Conservation (phyloP, 129 eudicot genomes). For the Tagetes patula region DNA sequence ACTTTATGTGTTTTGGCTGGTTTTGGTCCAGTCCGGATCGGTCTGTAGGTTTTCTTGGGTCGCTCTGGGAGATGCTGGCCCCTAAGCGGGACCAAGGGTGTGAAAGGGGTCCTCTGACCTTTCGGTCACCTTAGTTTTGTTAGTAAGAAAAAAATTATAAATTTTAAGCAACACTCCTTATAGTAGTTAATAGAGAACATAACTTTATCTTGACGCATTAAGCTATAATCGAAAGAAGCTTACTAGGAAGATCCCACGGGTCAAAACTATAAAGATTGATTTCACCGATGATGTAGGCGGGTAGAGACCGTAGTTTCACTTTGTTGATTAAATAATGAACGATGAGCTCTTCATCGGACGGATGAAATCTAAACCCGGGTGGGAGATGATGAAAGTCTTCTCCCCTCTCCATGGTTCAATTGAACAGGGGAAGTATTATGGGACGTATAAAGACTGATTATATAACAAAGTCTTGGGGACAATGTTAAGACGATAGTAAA, state of each 20-base stretch:
- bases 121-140: too few species aligned
- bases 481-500: slow-evolving; percentile 27
- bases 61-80: too few species aligned
- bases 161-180: not conserved
- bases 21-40: too few species aligned
- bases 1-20: too few species aligned
- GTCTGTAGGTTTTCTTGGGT: too few species aligned
- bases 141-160: too few species aligned
- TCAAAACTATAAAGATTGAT: slow-evolving; percentile 56
- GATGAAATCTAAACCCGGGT: slow-evolving; percentile 71
- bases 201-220: not conserved
- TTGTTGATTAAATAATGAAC: slow-evolving; percentile 46
- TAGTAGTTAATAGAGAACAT: not conserved
- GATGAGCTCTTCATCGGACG: slow-evolving; percentile 71
- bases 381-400: slow-evolving; percentile 38
- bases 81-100: too few species aligned
- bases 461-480: slow-evolving; percentile 1
- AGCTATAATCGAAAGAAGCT: not conserved
- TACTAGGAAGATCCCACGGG: slow-evolving; percentile 76
- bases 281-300: slow-evolving; percentile 51
- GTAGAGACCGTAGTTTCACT: slow-evolving; percentile 40
- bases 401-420: slow-evolving; percentile 31
- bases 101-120: too few species aligned
- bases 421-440: slow-evolving; percentile 17
- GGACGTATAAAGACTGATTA: slow-evolving; percentile 2